Percentiles rank a stretch among this genome's conserved stretches.
phyloP scores from a whole-genome alignment of 1,139 yeast species.

The Entelexis paramagnoliae region DNA sequence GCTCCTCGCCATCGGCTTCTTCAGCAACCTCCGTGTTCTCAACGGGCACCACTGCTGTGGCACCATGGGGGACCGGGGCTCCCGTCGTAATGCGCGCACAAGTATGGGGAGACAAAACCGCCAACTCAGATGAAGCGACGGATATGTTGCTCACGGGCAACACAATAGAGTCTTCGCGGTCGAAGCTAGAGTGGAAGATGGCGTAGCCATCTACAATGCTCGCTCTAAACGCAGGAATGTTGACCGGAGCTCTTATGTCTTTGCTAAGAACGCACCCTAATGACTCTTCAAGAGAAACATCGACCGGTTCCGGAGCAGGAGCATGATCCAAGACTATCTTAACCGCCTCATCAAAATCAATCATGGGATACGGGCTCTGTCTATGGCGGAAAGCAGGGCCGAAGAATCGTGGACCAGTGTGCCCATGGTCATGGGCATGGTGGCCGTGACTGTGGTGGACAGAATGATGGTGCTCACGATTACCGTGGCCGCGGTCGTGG shows the following conservation, averaged over 20 bases:
- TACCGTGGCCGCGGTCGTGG: neutral
- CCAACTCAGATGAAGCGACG: constrained; percentile 35
- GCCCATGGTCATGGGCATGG: constrained; percentile 22
- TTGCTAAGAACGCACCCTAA: constrained; percentile 36
- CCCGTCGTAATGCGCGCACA: constrained; percentile 44
- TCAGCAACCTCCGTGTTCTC: constrained; percentile 39
- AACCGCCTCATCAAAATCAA: constrained; percentile 36
- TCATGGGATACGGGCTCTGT: constrained; percentile 40
- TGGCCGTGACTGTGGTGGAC: constrained; percentile 8
- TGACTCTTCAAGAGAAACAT: constrained; percentile 27
- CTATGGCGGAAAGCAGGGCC: constrained; percentile 37
- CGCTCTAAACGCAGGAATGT: constrained; percentile 42
- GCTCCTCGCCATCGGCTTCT: constrained; percentile 36
- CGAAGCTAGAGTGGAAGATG: constrained; percentile 36
- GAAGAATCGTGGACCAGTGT: constrained; percentile 25
- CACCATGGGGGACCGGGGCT: constrained; percentile 43
- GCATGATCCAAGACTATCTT: constrained; percentile 19
- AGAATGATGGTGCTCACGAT: neutral
- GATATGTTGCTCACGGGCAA: constrained; percentile 36
- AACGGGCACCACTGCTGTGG: constrained; percentile 44
- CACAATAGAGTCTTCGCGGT: constrained; percentile 28
- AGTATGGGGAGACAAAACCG: constrained; percentile 28
- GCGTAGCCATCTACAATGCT: constrained; percentile 48
- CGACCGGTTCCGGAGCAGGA: constrained; percentile 25
- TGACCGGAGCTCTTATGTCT: constrained; percentile 33